Conservation (phyloP, 306 rosid species). For the Lotus japonicus region DNA sequence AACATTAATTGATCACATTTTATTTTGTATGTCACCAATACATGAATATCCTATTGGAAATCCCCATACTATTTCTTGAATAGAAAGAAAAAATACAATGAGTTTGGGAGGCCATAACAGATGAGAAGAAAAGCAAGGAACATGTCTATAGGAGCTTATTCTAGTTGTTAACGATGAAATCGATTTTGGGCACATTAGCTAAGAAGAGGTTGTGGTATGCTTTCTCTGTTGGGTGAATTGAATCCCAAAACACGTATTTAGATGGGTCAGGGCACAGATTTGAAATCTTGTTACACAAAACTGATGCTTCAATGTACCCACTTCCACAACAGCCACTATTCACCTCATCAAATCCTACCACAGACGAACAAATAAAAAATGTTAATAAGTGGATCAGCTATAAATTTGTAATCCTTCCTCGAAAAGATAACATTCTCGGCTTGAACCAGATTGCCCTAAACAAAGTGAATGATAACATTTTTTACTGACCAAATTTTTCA, state of each 20-base stretch:
- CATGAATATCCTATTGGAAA: no score
- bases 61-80: background rate
- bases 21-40: no score
- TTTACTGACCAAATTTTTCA: constrained; percentile 34
- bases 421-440: no score
- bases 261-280: constrained; percentile 40
- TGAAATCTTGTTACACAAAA: constrained; percentile 44
- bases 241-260: constrained; percentile 68
- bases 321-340: constrained; percentile 62
- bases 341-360: constrained; percentile 46
- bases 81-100: no score
- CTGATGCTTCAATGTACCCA: constrained; percentile 48
- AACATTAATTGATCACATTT: no score
- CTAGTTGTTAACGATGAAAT: constrained; percentile 36
- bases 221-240: constrained; percentile 61
- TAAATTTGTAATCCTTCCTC: background rate
- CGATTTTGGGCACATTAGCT: constrained; percentile 20
- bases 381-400: background rate
- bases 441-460: no score
- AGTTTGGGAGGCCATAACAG: background rate
- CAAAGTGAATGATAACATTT: background rate
- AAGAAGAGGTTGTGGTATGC: constrained; percentile 41
- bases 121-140: background rate
- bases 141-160: background rate
- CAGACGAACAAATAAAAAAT: background rate